These are phyloP conservation scores for Ashbya aceris DNA, from an alignment of 1,139 yeast genomes.

Conservation along the genomic window DNA sequence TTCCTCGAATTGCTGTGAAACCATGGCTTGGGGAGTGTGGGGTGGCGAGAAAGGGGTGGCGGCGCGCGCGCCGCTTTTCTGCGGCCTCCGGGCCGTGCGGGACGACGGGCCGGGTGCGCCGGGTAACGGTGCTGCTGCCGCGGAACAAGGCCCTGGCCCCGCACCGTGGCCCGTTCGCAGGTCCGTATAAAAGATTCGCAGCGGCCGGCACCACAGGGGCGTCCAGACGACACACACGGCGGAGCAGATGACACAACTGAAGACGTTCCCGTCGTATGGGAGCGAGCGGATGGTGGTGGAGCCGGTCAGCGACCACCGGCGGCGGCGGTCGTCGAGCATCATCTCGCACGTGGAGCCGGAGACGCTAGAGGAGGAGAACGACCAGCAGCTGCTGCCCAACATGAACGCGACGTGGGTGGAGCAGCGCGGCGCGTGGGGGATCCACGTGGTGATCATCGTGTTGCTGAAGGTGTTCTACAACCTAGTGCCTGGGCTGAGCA, in stretches of 20 bases:
- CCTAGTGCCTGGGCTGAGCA: slow-evolving; percentile 64
- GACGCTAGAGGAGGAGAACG: slow-evolving; percentile 83
- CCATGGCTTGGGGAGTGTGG: slow-evolving; percentile 18
- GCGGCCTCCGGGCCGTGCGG: neutral
- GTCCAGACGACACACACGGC: neutral
- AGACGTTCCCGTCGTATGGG: slow-evolving; percentile 22
- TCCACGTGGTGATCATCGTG: slow-evolving; percentile 75
- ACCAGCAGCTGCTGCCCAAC: slow-evolving; percentile 81
- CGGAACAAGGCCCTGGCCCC: neutral
- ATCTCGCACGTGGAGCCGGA: slow-evolving; percentile 91
- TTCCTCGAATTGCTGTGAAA: slow-evolving; percentile 28
- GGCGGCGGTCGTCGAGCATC: slow-evolving; percentile 55
- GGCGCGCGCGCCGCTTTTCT: slow-evolving; percentile 3
- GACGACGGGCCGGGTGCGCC: too few relatives aligned
- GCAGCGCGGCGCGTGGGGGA: slow-evolving; percentile 90
- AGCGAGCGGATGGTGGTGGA: slow-evolving; percentile 19
- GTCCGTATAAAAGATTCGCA: too few relatives aligned
- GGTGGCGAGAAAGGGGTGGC: neutral
- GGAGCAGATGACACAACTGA: slow-evolving; percentile 10
- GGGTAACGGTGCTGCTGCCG: neutral
- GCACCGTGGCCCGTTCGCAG: too few relatives aligned
- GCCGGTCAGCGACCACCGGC: slow-evolving; percentile 31
- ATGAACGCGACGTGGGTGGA: slow-evolving; percentile 95
- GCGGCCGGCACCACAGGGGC: slow-evolving; percentile 1
- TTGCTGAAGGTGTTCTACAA: slow-evolving; percentile 69